Base-by-base conservation (phyloP, 805 yeast genomes). In the Yarrowia deformans region DNA sequence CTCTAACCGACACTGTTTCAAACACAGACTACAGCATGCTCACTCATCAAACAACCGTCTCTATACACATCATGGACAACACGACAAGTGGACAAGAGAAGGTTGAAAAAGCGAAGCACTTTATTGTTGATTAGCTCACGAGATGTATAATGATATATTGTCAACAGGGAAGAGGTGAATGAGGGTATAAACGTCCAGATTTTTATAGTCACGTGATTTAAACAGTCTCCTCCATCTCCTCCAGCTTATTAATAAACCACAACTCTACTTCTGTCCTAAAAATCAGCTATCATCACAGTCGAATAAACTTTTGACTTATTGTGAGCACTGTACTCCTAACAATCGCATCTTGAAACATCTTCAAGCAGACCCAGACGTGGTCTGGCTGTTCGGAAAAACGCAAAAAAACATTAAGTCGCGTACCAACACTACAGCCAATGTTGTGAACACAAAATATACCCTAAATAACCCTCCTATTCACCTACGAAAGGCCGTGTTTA, bases 61-160 rank as follows among this genome's bases (percentile, higher is more conserved):
- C n/a, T n/a, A n/a, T n/a, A n/a, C 29, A 42, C 8, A 18, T 2
- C 35, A 48, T 23, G 4, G 29, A 23, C 29, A 23, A 23, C 29
- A 2, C 29, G 29, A 23, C 29, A 23, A 23, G 29, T 23, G 29
- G 29, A 23, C 29, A 23, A 23, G 23, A 14, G 14, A 35, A 35
- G 43, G 43, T 52, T 52, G 32, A 35, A 52, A 52, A 18, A 5
- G 18, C 39, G 60, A 54, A 19, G 60, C 60, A 54, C 60, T 23
- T 54, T 54, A 54, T 34, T 37, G 45, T 39, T 39, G 60, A 54
- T 54, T 54, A 54, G 45, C 60, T 54, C 60, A 29, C 39, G 55
- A 50, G 29, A 23, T 23, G 29, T 23, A 23, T 23, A 4, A 23
- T 23, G 29, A 23, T 23, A 23, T 23, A 23, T 23, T 23, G 29